Evolutionary conservation across 768 basidiomycete species (phyloP).

Genomic region (Stropharia rugosoannulata): DNA sequence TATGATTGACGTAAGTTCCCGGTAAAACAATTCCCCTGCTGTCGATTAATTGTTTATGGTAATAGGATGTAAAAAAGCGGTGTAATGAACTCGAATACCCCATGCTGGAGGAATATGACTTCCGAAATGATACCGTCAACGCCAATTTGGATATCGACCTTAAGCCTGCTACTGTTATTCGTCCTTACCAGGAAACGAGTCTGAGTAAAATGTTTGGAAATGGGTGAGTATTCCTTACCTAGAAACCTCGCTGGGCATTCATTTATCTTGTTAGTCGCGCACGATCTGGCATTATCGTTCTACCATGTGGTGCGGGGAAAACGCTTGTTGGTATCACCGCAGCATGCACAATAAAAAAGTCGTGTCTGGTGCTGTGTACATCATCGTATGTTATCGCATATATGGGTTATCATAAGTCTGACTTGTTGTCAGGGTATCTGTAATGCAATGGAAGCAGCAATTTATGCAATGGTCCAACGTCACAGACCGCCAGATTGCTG

Average conservation of each 20-base stretch:
- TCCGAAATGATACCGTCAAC: slow-evolving; percentile 95
- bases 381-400: slow-evolving; percentile 70
- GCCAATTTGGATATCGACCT: slow-evolving; percentile 97
- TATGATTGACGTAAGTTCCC: slow-evolving; percentile 78
- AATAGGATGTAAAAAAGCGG: slow-evolving; percentile 90
- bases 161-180: slow-evolving; percentile 95
- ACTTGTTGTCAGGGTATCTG: slow-evolving; percentile 62
- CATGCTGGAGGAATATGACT: slow-evolving; percentile 99
- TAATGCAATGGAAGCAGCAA: slow-evolving; percentile 99
- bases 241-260: slow-evolving; percentile 1
- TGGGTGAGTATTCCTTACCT: slow-evolving; percentile 53
- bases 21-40: background rate
- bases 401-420: background rate
- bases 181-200: slow-evolving; percentile 98
- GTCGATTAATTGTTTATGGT: slow-evolving; percentile 4
- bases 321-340: slow-evolving; percentile 99
- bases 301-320: slow-evolving; percentile 98
- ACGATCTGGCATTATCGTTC: slow-evolving; percentile 95
- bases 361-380: slow-evolving; percentile 94
- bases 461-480: slow-evolving; percentile 99
- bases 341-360: slow-evolving; percentile 99
- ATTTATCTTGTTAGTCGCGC: slow-evolving; percentile 66
- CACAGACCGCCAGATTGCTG: slow-evolving; percentile 92
- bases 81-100: slow-evolving; percentile 98
- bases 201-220: slow-evolving; percentile 99